Percentiles rank a stretch among this genome's conserved stretches.
Evolutionary conservation across 805 yeast genomes (phyloP).

Genomic region (Wickerhamomyces sydowiorum): DNA sequence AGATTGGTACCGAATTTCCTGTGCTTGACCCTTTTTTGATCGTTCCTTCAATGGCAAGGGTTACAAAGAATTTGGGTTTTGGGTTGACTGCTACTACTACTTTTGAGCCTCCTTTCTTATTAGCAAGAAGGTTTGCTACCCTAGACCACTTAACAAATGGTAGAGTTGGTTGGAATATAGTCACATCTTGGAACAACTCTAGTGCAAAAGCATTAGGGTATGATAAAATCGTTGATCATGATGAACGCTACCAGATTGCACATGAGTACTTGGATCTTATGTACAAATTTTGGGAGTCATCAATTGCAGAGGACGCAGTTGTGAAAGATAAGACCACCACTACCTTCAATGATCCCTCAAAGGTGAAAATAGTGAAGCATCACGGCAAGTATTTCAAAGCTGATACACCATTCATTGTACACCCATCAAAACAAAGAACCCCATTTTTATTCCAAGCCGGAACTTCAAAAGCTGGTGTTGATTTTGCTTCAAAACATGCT

Average conservation of each 20-base stretch:
- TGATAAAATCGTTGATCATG: constrained; percentile 31
- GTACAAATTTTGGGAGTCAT: constrained; percentile 32
- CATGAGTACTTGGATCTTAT: constrained; percentile 36
- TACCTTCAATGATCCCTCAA: constrained; percentile 28
- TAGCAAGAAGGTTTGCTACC: constrained; percentile 36
- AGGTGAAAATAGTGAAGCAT: constrained; percentile 32
- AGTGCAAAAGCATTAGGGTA: constrained; percentile 35
- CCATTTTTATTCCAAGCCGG: constrained; percentile 43
- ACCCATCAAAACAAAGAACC: constrained; percentile 34
- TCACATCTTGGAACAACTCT: constrained; percentile 36
- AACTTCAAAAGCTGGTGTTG: constrained; percentile 32
- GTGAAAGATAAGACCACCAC: constrained; percentile 18
- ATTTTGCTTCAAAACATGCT: constrained; percentile 37
- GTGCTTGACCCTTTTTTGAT: constrained; percentile 28
- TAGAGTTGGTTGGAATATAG: constrained; percentile 42
- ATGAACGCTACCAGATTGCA: constrained; percentile 35
- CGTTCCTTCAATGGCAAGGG: constrained; percentile 33
- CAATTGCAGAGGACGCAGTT: constrained; percentile 35
- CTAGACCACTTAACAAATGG: constrained; percentile 38
- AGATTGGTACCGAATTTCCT: constrained; percentile 25
- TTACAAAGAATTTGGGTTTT: constrained; percentile 32
- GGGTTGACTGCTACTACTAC: constrained; percentile 38
- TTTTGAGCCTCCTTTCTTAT: constrained; percentile 36
- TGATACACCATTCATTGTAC: constrained; percentile 34
- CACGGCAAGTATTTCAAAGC: constrained; percentile 34